phyloP scores from a whole-genome alignment of 2,329 filamentous ascomycete genomes.

The Helotiales sp. region DNA sequence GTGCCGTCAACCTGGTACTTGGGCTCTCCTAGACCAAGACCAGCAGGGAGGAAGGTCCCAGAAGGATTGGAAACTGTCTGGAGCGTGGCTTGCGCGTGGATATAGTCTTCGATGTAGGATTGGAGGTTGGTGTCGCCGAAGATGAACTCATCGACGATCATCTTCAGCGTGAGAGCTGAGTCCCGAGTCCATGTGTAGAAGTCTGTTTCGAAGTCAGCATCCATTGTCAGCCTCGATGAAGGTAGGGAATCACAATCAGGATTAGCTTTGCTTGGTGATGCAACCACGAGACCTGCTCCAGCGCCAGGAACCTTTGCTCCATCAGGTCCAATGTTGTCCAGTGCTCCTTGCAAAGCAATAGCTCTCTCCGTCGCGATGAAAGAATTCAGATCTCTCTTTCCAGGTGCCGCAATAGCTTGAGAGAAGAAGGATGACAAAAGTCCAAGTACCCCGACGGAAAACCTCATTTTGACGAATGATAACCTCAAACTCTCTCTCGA shows the following conservation, averaged over 20 bases:
- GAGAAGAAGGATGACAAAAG: slow-evolving; percentile 6
- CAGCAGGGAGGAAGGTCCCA: slow-evolving; percentile 39
- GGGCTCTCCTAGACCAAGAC: slow-evolving; percentile 64
- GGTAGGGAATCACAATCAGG: slow-evolving; percentile 50
- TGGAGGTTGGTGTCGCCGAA: slow-evolving; percentile 50
- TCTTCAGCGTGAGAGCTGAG: slow-evolving; percentile 70
- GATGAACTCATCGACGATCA: slow-evolving; percentile 64
- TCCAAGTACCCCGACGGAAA: neutral
- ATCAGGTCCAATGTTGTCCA: slow-evolving; percentile 56
- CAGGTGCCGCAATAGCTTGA: slow-evolving; percentile 14
- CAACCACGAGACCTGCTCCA: slow-evolving; percentile 51
- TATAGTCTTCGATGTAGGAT: slow-evolving; percentile 62
- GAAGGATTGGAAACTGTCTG: slow-evolving; percentile 59
- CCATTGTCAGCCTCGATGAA: neutral
- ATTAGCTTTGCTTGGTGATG: slow-evolving; percentile 52
- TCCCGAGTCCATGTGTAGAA: slow-evolving; percentile 80
- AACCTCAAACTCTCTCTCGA: neutral
- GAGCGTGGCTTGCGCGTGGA: slow-evolving; percentile 61
- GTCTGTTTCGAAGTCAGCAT: slow-evolving; percentile 46
- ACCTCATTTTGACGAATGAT: slow-evolving; percentile 5
- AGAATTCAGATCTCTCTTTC: slow-evolving; percentile 26
- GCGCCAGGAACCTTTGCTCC: slow-evolving; percentile 49
- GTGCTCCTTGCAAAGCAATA: slow-evolving; percentile 49
- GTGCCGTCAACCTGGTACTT: slow-evolving; percentile 68
- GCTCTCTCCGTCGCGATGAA: slow-evolving; percentile 47